These are phyloP conservation scores for Gynandropsis gynandra DNA, from an alignment of 345 rosid species.

Conservation along the genomic window DNA sequence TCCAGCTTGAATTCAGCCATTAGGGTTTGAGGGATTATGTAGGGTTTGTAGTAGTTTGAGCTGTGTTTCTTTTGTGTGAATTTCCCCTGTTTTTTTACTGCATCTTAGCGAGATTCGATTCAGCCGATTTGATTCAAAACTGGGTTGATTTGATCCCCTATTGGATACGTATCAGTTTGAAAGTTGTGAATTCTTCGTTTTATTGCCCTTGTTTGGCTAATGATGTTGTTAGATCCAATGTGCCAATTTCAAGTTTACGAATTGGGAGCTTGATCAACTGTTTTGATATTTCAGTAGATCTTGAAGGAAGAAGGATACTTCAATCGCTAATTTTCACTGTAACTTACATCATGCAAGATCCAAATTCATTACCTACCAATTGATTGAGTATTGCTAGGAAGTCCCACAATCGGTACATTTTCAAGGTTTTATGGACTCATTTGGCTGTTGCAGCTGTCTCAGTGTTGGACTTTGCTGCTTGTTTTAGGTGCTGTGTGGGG, in stretches of 20 bases:
- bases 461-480: not conserved
- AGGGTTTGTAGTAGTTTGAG: not conserved
- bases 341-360: slow-evolving; percentile 1
- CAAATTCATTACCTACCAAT: not conserved
- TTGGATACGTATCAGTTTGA: too few relatives aligned
- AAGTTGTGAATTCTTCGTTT: too few relatives aligned
- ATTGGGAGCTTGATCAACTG: not conserved
- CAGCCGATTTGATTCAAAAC: slow-evolving; percentile 34
- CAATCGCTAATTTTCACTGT: slow-evolving; percentile 1
- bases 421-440: not conserved
- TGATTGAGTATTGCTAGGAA: not conserved
- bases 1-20: not conserved
- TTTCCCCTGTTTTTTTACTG: too few relatives aligned
- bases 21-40: not conserved
- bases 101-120: too few relatives aligned
- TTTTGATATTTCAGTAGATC: slow-evolving; percentile 1
- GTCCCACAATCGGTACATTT: slow-evolving; percentile 2
- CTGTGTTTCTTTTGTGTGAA: not conserved
- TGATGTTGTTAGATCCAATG: slow-evolving; percentile 14
- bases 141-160: too few relatives aligned
- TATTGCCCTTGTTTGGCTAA: not conserved
- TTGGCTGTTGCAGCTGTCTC: too few relatives aligned
- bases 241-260: not conserved
- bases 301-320: not conserved
- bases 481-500: not conserved